phyloP scores from a whole-genome alignment of 2,329 filamentous ascomycete species.

The Fusarium goolgardi region DNA sequence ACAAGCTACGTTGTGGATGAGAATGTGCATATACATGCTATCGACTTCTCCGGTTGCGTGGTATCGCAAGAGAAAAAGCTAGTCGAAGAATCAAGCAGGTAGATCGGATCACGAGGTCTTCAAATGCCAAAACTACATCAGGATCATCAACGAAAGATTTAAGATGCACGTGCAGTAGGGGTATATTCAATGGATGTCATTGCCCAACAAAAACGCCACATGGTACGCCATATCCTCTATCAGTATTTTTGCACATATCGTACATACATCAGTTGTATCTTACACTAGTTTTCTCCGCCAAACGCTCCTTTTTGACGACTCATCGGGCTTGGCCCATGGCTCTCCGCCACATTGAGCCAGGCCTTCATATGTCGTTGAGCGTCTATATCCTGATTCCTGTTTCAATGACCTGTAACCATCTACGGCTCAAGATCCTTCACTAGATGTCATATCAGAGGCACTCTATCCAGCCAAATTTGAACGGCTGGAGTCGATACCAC shows the following conservation, averaged over 20 bases:
- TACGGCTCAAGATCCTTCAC: neutral
- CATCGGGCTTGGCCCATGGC: neutral
- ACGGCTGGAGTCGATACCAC: neutral
- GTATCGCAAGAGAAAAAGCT: neutral
- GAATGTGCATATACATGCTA: neutral
- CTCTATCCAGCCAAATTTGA: neutral
- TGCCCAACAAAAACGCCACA: constrained; percentile 17
- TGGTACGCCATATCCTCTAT: constrained; percentile 1
- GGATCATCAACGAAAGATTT: neutral
- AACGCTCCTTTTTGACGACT: neutral
- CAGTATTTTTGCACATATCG: constrained; percentile 8
- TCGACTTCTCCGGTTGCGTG: neutral
- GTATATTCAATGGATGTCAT: constrained; percentile 1
- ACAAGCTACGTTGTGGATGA: neutral
- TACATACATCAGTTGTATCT: constrained; percentile 16
- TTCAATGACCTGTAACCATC: neutral
- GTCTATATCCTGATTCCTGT: neutral
- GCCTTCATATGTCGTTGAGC: neutral
- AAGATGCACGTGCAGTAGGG: neutral
- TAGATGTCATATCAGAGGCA: neutral
- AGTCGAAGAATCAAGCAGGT: neutral
- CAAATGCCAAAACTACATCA: neutral
- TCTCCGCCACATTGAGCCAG: neutral
- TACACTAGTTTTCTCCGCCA: constrained; percentile 9
- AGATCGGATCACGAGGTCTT: neutral